phyloP scores from a whole-genome alignment of 2,329 filamentous ascomycete species.

The Aspergillus quadrilineatus region DNA sequence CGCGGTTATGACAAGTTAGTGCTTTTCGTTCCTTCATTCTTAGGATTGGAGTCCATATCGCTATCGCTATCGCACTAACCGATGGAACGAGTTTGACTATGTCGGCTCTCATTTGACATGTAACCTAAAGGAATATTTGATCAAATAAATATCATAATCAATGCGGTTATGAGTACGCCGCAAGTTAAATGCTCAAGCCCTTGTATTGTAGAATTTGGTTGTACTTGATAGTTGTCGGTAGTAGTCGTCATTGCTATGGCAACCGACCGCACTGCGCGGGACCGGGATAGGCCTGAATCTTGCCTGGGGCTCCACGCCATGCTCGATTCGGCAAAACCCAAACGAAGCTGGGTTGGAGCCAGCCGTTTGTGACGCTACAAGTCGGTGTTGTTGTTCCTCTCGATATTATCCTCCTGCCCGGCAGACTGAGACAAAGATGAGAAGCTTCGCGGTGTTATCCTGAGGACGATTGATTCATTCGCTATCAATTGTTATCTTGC shows the following conservation, averaged over 20 bases:
- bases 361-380: conserved; percentile 5
- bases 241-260: conserved; percentile 28
- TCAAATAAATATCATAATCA: not conserved
- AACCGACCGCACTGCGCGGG: conserved; percentile 17
- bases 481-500: not conserved
- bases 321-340: conserved; percentile 28
- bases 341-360: conserved; percentile 16
- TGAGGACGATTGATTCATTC: not conserved
- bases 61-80: not conserved
- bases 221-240: not conserved
- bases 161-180: not conserved
- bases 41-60: too few species aligned
- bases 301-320: conserved; percentile 21
- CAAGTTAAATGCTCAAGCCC: not conserved
- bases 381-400: conserved; percentile 11
- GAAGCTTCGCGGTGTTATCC: not conserved
- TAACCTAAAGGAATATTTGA: not conserved
- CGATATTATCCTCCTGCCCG: not conserved
- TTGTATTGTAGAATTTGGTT: not conserved
- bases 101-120: not conserved
- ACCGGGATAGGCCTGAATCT: conserved; percentile 4
- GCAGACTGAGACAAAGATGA: not conserved
- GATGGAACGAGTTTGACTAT: not conserved
- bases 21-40: not conserved
- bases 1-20: not conserved